These are phyloP conservation scores for Primulina tabacum DNA, from an alignment of 257 asterid species.

Conservation along the genomic window DNA sequence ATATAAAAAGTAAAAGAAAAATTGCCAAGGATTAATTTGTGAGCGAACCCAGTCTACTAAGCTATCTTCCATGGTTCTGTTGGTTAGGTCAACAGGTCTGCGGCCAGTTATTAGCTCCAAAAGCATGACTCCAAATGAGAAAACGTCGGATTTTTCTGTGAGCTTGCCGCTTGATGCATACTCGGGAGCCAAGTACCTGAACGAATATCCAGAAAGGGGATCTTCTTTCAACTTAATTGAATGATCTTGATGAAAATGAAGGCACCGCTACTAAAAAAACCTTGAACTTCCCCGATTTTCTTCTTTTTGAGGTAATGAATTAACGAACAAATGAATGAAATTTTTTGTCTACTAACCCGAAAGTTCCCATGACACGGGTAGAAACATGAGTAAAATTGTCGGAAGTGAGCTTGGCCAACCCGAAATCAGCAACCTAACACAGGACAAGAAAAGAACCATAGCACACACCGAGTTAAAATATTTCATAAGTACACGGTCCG, in stretches of 20 bases:
- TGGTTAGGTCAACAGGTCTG: conserved; percentile 43
- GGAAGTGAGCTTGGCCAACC: conserved; percentile 87
- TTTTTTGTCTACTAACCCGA: conserved; percentile 25
- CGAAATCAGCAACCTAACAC: conserved; percentile 88
- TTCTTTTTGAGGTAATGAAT: too few relatives aligned
- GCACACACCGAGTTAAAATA: neutral
- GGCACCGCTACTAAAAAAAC: too few relatives aligned
- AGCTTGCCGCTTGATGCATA: conserved; percentile 92
- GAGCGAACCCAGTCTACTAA: conserved; percentile 85
- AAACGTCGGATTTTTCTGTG: conserved; percentile 82
- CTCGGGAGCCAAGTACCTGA: conserved; percentile 84
- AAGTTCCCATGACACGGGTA: conserved; percentile 98
- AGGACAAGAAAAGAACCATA: neutral
- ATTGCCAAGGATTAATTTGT: neutral
- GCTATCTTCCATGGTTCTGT: conserved; percentile 70
- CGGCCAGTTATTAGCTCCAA: conserved; percentile 83
- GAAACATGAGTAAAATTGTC: conserved; percentile 87
- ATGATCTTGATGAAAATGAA: too few relatives aligned
- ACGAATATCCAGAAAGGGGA: too few relatives aligned
- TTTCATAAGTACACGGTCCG: neutral
- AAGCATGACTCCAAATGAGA: conserved; percentile 92
- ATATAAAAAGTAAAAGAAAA: neutral
- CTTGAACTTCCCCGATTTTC: too few relatives aligned
- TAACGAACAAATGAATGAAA: too few relatives aligned
- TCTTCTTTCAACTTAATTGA: too few relatives aligned